phyloP scores from a whole-genome alignment of 495 filamentous ascomycete species.

The Neurospora cerealis region DNA sequence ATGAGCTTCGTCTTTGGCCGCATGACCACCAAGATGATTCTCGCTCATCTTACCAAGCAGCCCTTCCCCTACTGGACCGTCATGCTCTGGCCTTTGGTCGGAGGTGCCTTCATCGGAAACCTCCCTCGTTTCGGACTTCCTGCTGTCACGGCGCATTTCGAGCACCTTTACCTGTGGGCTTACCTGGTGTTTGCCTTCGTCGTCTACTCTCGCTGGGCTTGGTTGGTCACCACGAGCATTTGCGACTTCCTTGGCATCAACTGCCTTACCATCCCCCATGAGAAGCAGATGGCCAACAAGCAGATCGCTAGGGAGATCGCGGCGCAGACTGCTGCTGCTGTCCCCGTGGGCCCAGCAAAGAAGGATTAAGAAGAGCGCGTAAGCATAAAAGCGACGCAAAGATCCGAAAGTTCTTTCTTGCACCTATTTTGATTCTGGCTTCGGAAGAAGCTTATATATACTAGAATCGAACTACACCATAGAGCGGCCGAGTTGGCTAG shows the following conservation, averaged over 20 bases:
- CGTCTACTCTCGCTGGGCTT: constrained; percentile 86
- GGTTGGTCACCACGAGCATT: constrained; percentile 82
- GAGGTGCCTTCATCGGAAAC: constrained; percentile 75
- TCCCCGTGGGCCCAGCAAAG: not conserved
- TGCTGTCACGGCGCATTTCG: constrained; percentile 45
- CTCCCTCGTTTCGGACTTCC: constrained; percentile 69
- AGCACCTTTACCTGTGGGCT: constrained; percentile 69
- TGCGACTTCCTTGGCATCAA: constrained; percentile 88
- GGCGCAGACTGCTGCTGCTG: constrained; percentile 2
- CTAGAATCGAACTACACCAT: not conserved
- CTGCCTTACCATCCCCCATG: constrained; percentile 75
- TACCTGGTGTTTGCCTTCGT: constrained; percentile 75
- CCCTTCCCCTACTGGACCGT: constrained; percentile 96
- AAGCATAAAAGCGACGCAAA: not conserved
- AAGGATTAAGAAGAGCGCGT: not conserved
- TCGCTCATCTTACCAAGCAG: constrained; percentile 86
- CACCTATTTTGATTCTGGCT: not conserved
- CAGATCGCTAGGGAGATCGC: constrained; percentile 15
- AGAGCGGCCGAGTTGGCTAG: not conserved
- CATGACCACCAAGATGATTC: constrained; percentile 99
- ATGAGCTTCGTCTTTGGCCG: constrained; percentile 97
- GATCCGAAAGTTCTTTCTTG: not conserved
- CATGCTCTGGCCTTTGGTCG: constrained; percentile 74
- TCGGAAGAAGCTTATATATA: not conserved
- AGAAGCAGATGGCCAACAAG: constrained; percentile 41